These are phyloP conservation scores for Blastobotrys americana DNA, from an alignment of 805 yeast species.

Conservation along the genomic window DNA sequence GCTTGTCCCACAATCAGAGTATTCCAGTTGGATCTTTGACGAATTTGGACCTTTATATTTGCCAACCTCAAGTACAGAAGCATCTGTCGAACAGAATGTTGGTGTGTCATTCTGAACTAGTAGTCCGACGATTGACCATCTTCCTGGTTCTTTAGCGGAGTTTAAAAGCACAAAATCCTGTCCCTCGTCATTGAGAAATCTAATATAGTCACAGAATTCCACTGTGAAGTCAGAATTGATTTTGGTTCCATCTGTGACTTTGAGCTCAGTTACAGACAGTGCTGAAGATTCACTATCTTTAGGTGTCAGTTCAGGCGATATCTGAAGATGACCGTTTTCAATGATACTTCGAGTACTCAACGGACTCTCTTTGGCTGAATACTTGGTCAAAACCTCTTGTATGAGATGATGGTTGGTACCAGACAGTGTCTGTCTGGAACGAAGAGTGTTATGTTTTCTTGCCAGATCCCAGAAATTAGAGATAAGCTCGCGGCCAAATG, in stretches of 20 bases:
- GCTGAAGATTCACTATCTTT: not conserved
- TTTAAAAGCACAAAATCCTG: conserved; percentile 56
- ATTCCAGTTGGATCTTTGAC: not conserved
- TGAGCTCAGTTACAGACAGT: not conserved
- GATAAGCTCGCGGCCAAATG: conserved; percentile 52
- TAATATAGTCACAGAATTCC: conserved; percentile 8
- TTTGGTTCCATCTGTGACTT: not conserved
- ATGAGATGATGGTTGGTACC: not conserved
- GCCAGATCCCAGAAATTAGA: conserved; percentile 56
- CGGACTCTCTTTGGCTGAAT: not conserved
- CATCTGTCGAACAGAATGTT: not conserved
- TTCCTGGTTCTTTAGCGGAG: conserved; percentile 78
- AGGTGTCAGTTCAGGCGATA: too few species aligned
- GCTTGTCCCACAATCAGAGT: not conserved
- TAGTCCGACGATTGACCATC: conserved; percentile 80
- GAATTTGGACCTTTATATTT: conserved; percentile 9
- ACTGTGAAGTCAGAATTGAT: conserved; percentile 3
- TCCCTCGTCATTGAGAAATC: conserved; percentile 10
- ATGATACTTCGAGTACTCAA: not conserved
- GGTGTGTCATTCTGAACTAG: conserved; percentile 17
- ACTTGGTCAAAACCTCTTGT: not conserved
- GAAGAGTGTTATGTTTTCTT: conserved; percentile 26
- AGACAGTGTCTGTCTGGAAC: conserved; percentile 4
- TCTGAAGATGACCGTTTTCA: not conserved
- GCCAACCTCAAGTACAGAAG: conserved; percentile 6